Evolutionary conservation across 768 basidiomycete genomes (phyloP).

Genomic region (Kwoniella pini): DNA sequence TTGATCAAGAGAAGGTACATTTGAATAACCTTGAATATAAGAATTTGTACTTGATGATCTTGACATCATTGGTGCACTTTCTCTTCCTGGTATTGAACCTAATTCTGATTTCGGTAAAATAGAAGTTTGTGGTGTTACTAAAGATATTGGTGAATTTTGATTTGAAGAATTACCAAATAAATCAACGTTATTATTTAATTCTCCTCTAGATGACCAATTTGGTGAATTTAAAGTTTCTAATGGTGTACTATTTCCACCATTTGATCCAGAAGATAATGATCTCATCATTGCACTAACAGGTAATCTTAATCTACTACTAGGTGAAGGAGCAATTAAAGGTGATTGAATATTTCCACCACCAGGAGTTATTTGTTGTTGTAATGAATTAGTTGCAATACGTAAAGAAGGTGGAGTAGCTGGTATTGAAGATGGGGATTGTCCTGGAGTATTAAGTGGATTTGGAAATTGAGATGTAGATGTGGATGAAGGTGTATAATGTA

Average conservation of each 20-base stretch:
- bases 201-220: constrained; percentile 3
- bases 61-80: constrained; percentile 10
- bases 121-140: constrained; percentile 1
- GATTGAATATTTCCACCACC: constrained; percentile 5
- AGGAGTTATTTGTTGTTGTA: constrained; percentile 1
- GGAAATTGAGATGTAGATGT: constrained; percentile 12
- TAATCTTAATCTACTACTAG: constrained; percentile 30
- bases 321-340: constrained; percentile 16
- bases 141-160: not conserved
- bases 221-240: constrained; percentile 10
- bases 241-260: constrained; percentile 13
- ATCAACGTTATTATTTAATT: not conserved
- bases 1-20: constrained; percentile 41
- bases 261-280: constrained; percentile 17
- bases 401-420: constrained; percentile 23
- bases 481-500: constrained; percentile 20
- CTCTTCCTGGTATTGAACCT: not conserved
- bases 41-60: constrained; percentile 18
- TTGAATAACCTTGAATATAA: constrained; percentile 44
- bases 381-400: constrained; percentile 18
- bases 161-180: not conserved
- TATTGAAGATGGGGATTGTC: constrained; percentile 9
- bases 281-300: constrained; percentile 45
- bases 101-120: not conserved
- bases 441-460: constrained; percentile 13